Evolutionary conservation across 2,329 filamentous ascomycete genomes (phyloP).

Genomic region (Scytalidium sp.): DNA sequence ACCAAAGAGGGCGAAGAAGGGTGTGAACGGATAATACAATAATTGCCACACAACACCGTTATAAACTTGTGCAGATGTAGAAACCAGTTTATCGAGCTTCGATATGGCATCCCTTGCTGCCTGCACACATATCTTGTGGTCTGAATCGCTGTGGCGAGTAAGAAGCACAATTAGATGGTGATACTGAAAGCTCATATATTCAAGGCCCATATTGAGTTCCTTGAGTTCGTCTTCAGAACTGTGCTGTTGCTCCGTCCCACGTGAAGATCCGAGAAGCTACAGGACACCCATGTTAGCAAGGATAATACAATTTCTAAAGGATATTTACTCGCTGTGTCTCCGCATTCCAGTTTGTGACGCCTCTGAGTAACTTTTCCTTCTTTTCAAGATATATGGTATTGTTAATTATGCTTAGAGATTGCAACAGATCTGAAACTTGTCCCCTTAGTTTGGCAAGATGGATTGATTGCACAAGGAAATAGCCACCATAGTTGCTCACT

Average conservation of each 20-base stretch:
- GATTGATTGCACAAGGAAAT: constrained; percentile 5
- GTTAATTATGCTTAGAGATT: background rate
- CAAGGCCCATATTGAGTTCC: constrained; percentile 8
- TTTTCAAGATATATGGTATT: background rate
- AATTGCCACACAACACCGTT: constrained; percentile 15
- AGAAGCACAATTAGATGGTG: constrained; percentile 12
- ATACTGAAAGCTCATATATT: constrained; percentile 12
- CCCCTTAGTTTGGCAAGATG: constrained; percentile 9
- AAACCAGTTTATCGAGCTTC: constrained; percentile 10
- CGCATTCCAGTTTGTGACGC: background rate
- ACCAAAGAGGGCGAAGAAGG: constrained; percentile 14
- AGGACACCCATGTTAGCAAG: background rate
- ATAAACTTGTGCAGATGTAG: constrained; percentile 9
- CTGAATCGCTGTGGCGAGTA: constrained; percentile 5
- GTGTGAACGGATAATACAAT: constrained; percentile 14
- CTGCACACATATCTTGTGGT: constrained; percentile 7
- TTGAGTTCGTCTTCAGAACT: background rate
- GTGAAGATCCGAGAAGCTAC: background rate
- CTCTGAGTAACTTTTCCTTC: background rate
- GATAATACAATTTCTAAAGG: background rate
- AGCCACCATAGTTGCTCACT: constrained; percentile 2
- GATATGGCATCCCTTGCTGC: constrained; percentile 9
- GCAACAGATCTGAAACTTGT: constrained; percentile 8
- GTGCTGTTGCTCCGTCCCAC: background rate
- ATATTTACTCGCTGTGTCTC: background rate